Evolutionary conservation across 805 yeast species (phyloP).

Genomic region (Cyberlindnera maritima): DNA sequence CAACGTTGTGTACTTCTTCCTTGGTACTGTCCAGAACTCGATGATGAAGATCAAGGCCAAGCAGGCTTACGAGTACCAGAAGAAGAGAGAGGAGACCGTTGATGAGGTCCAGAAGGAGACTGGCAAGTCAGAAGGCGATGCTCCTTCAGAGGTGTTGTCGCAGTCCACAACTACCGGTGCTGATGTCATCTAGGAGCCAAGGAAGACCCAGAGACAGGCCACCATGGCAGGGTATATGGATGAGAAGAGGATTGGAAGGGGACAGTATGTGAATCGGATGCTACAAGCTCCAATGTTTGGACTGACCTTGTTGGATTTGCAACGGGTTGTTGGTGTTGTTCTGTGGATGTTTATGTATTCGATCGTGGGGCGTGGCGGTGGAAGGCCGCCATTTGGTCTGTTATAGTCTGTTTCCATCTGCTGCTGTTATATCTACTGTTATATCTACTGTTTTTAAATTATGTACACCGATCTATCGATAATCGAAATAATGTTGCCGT

Average conservation of each 20-base stretch:
- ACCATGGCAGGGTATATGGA: background rate
- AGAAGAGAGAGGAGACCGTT: slow-evolving; percentile 24
- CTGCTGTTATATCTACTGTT: no score
- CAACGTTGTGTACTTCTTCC: slow-evolving; percentile 51
- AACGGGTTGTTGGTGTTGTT: slow-evolving; percentile 9
- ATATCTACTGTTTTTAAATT: no score
- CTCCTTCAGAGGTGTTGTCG: slow-evolving; percentile 14
- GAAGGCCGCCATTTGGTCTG: no score
- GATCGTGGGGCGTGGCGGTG: no score
- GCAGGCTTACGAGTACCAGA: slow-evolving; percentile 17
- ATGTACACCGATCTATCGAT: no score
- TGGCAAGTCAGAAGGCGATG: slow-evolving; percentile 9
- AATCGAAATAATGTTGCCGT: no score
- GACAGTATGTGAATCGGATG: background rate
- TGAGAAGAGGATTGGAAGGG: background rate
- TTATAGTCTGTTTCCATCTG: no score
- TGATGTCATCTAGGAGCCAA: background rate
- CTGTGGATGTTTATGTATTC: slow-evolving; percentile 11
- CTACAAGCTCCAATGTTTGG: background rate
- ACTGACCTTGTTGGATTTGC: slow-evolving; percentile 4
- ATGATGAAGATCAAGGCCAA: slow-evolving; percentile 42
- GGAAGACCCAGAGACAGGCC: background rate
- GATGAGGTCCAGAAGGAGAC: slow-evolving; percentile 16
- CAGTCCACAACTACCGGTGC: slow-evolving; percentile 6
- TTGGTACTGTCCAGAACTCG: slow-evolving; percentile 63